phyloP scores from a whole-genome alignment of 2,329 filamentous ascomycete genomes.

The Neofusicoccum laricinum region DNA sequence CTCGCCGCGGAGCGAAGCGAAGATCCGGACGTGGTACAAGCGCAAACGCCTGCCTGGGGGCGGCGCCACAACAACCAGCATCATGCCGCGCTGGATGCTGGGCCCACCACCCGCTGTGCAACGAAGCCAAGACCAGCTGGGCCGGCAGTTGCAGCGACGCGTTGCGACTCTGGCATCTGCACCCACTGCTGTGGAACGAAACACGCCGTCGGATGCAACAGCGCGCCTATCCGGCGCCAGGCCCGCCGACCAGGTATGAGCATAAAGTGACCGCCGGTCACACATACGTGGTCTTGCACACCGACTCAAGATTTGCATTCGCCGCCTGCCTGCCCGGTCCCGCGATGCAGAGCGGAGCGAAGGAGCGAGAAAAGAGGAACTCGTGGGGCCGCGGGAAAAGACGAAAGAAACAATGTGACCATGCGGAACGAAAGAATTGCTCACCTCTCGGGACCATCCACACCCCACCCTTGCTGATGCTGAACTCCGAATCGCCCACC shows the following conservation, averaged over 20 bases:
- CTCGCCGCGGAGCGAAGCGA: not conserved
- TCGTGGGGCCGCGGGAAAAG: not conserved
- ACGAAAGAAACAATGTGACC: not conserved
- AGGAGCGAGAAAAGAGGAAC: not conserved
- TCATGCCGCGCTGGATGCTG: not conserved
- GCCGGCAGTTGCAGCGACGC: slow-evolving; percentile 4
- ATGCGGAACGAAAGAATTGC: slow-evolving; percentile 34
- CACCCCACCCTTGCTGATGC: slow-evolving; percentile 81
- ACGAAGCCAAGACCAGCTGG: not conserved
- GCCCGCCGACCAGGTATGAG: slow-evolving; percentile 20
- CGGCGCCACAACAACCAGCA: not conserved
- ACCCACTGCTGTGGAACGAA: slow-evolving; percentile 1
- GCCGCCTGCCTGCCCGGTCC: slow-evolving; percentile 1
- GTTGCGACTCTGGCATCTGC: slow-evolving; percentile 6
- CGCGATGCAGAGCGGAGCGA: not conserved
- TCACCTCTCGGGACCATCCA: slow-evolving; percentile 94
- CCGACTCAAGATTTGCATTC: slow-evolving; percentile 17
- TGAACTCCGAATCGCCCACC: slow-evolving; percentile 72
- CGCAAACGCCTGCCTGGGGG: not conserved
- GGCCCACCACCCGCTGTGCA: not conserved
- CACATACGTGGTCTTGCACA: slow-evolving; percentile 24
- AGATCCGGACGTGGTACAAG: slow-evolving; percentile 7
- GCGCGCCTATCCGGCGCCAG: slow-evolving; percentile 1
- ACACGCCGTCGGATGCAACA: slow-evolving; percentile 13
- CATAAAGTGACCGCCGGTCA: slow-evolving; percentile 30